Percentiles rank a stretch among this genome's conserved stretches.
Conservation (phyloP, 2,329 filamentous ascomycete species). For the Claviceps quebecensis region DNA sequence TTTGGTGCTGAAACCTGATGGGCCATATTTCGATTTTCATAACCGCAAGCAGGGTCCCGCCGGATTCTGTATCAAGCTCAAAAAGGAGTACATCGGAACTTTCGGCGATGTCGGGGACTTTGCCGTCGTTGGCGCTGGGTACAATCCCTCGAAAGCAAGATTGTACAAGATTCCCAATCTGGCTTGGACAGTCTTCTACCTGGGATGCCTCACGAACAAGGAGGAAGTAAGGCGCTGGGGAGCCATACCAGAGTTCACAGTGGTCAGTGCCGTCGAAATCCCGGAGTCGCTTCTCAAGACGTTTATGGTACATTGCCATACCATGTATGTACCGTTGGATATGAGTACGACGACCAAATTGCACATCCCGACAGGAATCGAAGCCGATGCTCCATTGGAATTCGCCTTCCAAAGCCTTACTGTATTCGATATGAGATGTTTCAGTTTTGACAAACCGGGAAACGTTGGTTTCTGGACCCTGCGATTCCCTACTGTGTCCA, state of each 20-base stretch:
- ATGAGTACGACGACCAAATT: constrained; percentile 30
- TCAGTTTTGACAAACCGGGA: constrained; percentile 60
- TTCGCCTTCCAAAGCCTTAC: constrained; percentile 54
- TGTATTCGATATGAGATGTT: constrained; percentile 68
- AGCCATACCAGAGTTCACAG: constrained; percentile 44
- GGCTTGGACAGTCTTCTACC: constrained; percentile 67
- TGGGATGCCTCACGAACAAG: constrained; percentile 64
- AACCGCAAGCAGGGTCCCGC: constrained; percentile 21
- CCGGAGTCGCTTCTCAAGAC: constrained; percentile 34
- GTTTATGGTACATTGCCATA: constrained; percentile 35
- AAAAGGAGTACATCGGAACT: constrained; percentile 67
- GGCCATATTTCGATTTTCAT: constrained; percentile 56
- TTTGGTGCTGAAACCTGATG: constrained; percentile 65
- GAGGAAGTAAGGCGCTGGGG: constrained; percentile 37
- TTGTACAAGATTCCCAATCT: constrained; percentile 38
- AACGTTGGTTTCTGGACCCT: constrained; percentile 59
- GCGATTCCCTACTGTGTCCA: constrained; percentile 62
- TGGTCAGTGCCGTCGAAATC: constrained; percentile 51
- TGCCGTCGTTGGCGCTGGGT: constrained; percentile 61
- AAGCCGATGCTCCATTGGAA: constrained; percentile 27
- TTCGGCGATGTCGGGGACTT: constrained; percentile 78
- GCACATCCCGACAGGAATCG: constrained; percentile 30
- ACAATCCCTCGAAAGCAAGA: constrained; percentile 48
- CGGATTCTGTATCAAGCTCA: constrained; percentile 62
- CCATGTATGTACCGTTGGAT: constrained; percentile 21